Percentiles rank a stretch among this genome's conserved stretches.
These are phyloP conservation scores for Stachybotrys elegans DNA, from an alignment of 2,329 filamentous ascomycete genomes.

Conservation along the genomic window DNA sequence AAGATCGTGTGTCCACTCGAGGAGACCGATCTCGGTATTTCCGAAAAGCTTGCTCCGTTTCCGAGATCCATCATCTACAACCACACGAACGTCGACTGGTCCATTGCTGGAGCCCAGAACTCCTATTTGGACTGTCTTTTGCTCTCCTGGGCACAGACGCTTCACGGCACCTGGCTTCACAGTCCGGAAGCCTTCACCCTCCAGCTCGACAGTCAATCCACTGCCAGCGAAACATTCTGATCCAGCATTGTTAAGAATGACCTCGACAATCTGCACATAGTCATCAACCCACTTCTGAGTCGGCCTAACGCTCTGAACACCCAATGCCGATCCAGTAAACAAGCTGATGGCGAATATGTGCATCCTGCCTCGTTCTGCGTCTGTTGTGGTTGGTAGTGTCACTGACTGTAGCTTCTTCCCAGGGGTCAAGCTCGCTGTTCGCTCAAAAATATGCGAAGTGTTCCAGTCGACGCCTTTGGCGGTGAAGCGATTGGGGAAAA, in stretches of 20 bases:
- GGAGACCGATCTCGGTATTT: slow-evolving; percentile 24
- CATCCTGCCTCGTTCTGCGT: slow-evolving; percentile 27
- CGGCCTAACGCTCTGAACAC: slow-evolving; percentile 33
- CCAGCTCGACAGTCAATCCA: slow-evolving; percentile 22
- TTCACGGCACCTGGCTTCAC: slow-evolving; percentile 32
- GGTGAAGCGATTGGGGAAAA: slow-evolving; percentile 36
- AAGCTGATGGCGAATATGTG: slow-evolving; percentile 38
- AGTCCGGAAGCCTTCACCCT: slow-evolving; percentile 33
- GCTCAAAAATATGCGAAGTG: slow-evolving; percentile 38
- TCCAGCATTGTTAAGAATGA: slow-evolving; percentile 31
- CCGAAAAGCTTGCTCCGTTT: slow-evolving; percentile 8
- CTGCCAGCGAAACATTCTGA: slow-evolving; percentile 25
- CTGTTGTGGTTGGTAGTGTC: slow-evolving; percentile 31
- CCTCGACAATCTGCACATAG: slow-evolving; percentile 33
- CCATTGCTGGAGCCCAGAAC: slow-evolving; percentile 22
- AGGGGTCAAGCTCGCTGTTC: slow-evolving; percentile 28
- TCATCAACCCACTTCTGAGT: slow-evolving; percentile 35
- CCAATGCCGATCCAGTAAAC: slow-evolving; percentile 11
- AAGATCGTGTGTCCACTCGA: slow-evolving; percentile 26
- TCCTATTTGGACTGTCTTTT: slow-evolving; percentile 31
- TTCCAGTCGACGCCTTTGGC: slow-evolving; percentile 33
- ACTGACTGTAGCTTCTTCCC: slow-evolving; percentile 32
- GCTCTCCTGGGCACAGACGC: slow-evolving; percentile 36
- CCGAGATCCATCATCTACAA: background rate
- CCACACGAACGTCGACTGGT: slow-evolving; percentile 12